phyloP scores from a whole-genome alignment of 768 basidiomycete genomes.

The Lactarius pseudohatsudake region DNA sequence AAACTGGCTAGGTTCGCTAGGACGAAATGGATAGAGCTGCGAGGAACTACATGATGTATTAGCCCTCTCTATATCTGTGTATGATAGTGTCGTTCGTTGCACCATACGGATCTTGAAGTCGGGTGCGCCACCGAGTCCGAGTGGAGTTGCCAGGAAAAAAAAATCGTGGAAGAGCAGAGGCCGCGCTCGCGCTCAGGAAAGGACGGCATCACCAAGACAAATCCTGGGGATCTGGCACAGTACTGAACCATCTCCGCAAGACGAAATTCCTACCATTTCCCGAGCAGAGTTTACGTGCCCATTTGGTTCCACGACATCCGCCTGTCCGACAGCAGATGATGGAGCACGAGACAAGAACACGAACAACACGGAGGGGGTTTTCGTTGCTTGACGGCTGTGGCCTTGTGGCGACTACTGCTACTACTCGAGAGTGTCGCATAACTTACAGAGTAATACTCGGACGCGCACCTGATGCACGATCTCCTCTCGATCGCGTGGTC shows the following conservation, averaged over 20 bases:
- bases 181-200: neutral
- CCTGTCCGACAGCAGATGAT: neutral
- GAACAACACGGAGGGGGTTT: no score
- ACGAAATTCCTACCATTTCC: no score
- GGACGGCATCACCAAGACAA: no score
- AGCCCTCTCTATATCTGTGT: neutral
- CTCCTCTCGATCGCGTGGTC: constrained; percentile 43
- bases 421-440: no score
- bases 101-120: neutral
- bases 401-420: no score
- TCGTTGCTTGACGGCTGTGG: no score
- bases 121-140: no score
- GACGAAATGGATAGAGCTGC: neutral
- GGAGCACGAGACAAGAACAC: neutral
- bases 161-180: neutral
- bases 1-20: no score
- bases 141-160: neutral
- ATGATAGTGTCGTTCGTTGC: neutral
- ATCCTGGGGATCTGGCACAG: no score
- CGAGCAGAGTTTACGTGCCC: neutral
- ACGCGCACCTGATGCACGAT: constrained; percentile 75
- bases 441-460: constrained; percentile 39
- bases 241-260: no score
- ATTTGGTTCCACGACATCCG: neutral
- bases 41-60: neutral